phyloP scores from a whole-genome alignment of 768 basidiomycete species.

The Galerina marginata region DNA sequence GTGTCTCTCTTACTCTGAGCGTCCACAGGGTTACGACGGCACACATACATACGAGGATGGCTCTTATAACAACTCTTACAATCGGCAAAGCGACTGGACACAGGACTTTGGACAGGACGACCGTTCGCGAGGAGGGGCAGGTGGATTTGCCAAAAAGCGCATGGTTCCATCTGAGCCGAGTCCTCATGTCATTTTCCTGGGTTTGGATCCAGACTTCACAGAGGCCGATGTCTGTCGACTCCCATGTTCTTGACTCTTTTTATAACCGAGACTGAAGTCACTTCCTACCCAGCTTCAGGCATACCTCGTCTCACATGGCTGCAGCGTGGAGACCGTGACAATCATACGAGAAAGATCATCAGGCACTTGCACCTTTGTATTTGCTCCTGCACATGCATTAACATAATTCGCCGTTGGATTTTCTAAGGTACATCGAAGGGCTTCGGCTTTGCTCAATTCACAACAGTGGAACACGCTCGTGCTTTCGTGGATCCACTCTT shows the following conservation, averaged over 20 bases:
- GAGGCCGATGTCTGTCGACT: slow-evolving; percentile 86
- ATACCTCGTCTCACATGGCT: slow-evolving; percentile 73
- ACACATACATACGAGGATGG: slow-evolving; percentile 31
- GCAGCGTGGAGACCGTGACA: slow-evolving; percentile 84
- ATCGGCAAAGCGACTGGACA: slow-evolving; percentile 40
- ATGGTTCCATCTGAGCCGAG: slow-evolving; percentile 85
- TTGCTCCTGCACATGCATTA: slow-evolving; percentile 71
- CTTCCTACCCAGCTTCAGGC: slow-evolving; percentile 72
- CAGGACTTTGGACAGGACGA: slow-evolving; percentile 59
- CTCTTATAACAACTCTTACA: slow-evolving; percentile 29
- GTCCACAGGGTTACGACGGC: slow-evolving; percentile 56
- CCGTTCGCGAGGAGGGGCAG: slow-evolving; percentile 48
- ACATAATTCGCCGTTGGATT: slow-evolving; percentile 71
- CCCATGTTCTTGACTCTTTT: slow-evolving; percentile 35
- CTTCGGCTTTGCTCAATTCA: slow-evolving; percentile 97
- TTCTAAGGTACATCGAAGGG: slow-evolving; percentile 91
- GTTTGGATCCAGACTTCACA: slow-evolving; percentile 89
- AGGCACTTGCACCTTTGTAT: slow-evolving; percentile 91
- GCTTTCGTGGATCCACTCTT: slow-evolving; percentile 91
- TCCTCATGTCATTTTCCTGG: slow-evolving; percentile 94
- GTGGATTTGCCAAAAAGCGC: slow-evolving; percentile 70
- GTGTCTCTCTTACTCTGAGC: slow-evolving; percentile 19
- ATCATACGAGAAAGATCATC: slow-evolving; percentile 97
- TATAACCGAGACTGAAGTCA: slow-evolving; percentile 41
- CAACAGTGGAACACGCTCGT: slow-evolving; percentile 82